Evolutionary conservation across 306 rosid genomes (phyloP), one percentile per base, ranked within the genome.

Genomic region (Medicago ruthenica): DNA sequence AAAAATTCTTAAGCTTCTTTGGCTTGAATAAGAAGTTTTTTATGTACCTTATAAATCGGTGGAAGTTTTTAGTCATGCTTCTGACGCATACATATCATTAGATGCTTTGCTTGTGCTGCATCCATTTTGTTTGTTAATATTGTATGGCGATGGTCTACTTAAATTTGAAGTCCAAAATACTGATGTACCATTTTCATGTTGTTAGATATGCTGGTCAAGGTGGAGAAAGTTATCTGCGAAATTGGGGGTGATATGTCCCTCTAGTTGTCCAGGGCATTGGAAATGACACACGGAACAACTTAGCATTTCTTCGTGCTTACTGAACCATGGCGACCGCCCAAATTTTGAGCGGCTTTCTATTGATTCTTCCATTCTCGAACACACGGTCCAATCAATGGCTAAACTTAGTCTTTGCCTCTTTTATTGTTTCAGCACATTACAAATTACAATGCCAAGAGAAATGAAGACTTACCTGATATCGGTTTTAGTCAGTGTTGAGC

Each of bases 131-230:
- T 71, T 24, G 50, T 59, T 40, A 75, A 48, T 67, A 37, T 55
- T 64, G 60, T 53, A 16, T 17, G 2, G 34, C 58, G 24, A 22
- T 15, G 16, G 36, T 76, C 74, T 60, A 63, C 63, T 21, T 17
- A 53, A 31, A 51, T 64, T 64, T 3, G 24, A 50, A 68, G 45
- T 36, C 44, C 17, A 66, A 8, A 40, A 39, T 71, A 64, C 70
- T 85, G 18, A 75, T 31, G 58, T 54, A 7, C 39, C 14, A 45
- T 34, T 77, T 71, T 82, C 14, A 41, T 65, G 18, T 67, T 41
- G 2, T 64, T 86, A 94, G 98, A 90, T 87, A 91, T 94, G 89
- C 82, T 94, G 88, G 68, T 74, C 14, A 87, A 82, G 80, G 98
- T 94, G 83, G 97, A 91, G 89, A 88, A 77, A 90, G 87, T 91